These are phyloP conservation scores for Claviceps pazoutovae DNA, from an alignment of 2,329 filamentous ascomycete genomes.

Conservation along the genomic window DNA sequence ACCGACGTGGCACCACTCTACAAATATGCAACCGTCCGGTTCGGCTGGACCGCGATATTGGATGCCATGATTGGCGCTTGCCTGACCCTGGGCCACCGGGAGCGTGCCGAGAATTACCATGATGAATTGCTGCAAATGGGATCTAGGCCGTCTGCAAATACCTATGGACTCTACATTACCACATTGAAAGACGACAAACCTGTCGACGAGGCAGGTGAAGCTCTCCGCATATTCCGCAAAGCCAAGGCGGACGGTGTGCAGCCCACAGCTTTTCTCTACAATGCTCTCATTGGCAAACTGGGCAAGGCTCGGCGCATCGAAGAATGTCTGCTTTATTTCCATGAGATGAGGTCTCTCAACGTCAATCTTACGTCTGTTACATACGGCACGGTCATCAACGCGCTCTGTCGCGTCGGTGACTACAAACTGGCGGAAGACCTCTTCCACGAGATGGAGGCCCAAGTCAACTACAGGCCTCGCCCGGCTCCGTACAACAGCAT, in stretches of 20 bases:
- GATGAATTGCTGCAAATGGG: conserved; percentile 86
- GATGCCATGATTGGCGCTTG: conserved; percentile 94
- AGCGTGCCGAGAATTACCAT: conserved; percentile 73
- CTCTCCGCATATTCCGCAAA: conserved; percentile 92
- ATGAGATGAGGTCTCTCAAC: conserved; percentile 84
- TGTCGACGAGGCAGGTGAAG: conserved; percentile 93
- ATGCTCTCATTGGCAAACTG: conserved; percentile 93
- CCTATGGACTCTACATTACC: conserved; percentile 97
- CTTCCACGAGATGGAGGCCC: conserved; percentile 97
- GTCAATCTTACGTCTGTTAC: conserved; percentile 96
- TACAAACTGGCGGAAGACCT: conserved; percentile 96
- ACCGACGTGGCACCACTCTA: conserved; percentile 73
- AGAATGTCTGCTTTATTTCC: conserved; percentile 95
- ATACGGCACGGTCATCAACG: conserved; percentile 96
- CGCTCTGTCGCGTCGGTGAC: conserved; percentile 89
- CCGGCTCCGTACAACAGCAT: conserved; percentile 97
- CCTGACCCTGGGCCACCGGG: conserved; percentile 67
- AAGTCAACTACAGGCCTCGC: conserved; percentile 96
- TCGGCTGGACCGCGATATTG: conserved; percentile 91
- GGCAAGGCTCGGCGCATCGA: conserved; percentile 96
- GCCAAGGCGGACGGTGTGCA: conserved; percentile 89
- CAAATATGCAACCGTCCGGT: conserved; percentile 77
- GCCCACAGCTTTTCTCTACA: conserved; percentile 94
- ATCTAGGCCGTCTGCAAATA: conserved; percentile 86
- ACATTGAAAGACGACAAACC: conserved; percentile 96